Evolutionary conservation across 2,329 filamentous ascomycete species (phyloP).

Genomic region (Beauveria brongniartii): DNA sequence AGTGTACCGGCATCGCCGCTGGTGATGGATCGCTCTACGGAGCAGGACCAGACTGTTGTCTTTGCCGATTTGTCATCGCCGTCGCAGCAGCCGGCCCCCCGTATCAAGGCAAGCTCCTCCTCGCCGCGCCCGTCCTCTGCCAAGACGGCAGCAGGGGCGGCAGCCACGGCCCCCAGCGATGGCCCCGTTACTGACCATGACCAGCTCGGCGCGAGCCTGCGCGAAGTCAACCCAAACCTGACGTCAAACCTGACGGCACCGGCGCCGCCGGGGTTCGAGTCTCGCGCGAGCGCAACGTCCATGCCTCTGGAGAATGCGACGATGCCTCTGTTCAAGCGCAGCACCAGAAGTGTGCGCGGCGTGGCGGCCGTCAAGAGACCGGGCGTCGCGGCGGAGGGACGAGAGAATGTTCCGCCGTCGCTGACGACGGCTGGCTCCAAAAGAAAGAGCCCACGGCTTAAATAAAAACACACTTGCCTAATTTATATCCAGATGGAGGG

Average conservation of each 20-base stretch:
- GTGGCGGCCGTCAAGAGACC: conserved; percentile 27
- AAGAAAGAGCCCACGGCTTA: conserved; percentile 48
- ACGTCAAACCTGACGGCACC: conserved; percentile 31
- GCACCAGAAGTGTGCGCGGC: conserved; percentile 20
- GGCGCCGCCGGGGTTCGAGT: conserved; percentile 31
- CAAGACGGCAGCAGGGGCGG: neutral
- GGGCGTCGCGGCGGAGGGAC: conserved; percentile 32
- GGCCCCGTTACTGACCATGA: conserved; percentile 22
- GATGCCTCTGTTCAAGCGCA: conserved; percentile 41
- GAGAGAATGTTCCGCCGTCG: conserved; percentile 42
- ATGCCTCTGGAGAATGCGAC: conserved; percentile 32
- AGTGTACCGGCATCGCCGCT: conserved; percentile 14
- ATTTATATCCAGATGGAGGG: neutral
- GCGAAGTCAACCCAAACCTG: conserved; percentile 48
- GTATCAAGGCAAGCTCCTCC: conserved; percentile 9
- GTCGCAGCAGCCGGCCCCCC: neutral
- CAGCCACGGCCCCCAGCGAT: conserved; percentile 10
- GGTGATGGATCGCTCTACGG: conserved; percentile 19
- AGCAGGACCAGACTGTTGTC: conserved; percentile 32
- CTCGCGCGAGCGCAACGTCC: conserved; percentile 33
- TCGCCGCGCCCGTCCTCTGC: conserved; percentile 16
- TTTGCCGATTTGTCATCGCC: conserved; percentile 30
- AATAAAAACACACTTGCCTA: conserved; percentile 16
- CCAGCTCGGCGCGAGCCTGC: conserved; percentile 37
- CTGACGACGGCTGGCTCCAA: conserved; percentile 25